Evolutionary conservation across 164 flowering plant genomes (phyloP), one percentile per base, ranked within the genome.

Genomic region (Euptelea pleiosperma): DNA sequence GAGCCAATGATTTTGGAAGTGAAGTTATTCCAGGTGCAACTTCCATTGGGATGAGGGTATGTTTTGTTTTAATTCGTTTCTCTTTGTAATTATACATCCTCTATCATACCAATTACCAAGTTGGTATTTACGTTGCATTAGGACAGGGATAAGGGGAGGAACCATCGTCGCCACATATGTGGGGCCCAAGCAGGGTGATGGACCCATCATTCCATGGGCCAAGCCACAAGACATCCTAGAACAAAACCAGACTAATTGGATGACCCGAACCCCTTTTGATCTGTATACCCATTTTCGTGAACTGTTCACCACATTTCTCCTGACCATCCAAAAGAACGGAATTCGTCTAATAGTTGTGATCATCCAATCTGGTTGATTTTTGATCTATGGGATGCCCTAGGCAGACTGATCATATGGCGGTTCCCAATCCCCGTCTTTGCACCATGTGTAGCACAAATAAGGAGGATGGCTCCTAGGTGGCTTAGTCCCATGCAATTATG

Each of bases 1-100:
- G 82, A 65, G 97, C 98, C 60, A 93, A 89, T 77, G 98, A 93
- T 65, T 89, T 93, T 74, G 98, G 97, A 21, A 87, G 98, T 76
- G 97, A 93, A 82, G 91, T 93, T 41, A 93, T 93, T 67, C 97
- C 98, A 12, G 97, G 97, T 42, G 98, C 97, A 41, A 93, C 94
- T 35, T 72, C 94, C 24, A 62, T 83, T 39, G 97, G 98, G 33
- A 51, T 87, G 88, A 84, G 96, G 68, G 97, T 93, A 74, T 47
- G 83, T 42, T 43, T 56, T 29, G 3, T 34, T 60, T n/a, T 33
- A 31, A 2, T 26, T 19, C 14, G 14, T 18, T 30, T 30, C 4
- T 54, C 18, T 9, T 35, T 6, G 31, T n/a, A 24, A 10, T 18
- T 30, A 26, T 24, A 21, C 37, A 22, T 43, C 21, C 9, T 62